These are phyloP conservation scores for Gynochthodes officinalis DNA, from an alignment of 257 asterid genomes.

Conservation along the genomic window DNA sequence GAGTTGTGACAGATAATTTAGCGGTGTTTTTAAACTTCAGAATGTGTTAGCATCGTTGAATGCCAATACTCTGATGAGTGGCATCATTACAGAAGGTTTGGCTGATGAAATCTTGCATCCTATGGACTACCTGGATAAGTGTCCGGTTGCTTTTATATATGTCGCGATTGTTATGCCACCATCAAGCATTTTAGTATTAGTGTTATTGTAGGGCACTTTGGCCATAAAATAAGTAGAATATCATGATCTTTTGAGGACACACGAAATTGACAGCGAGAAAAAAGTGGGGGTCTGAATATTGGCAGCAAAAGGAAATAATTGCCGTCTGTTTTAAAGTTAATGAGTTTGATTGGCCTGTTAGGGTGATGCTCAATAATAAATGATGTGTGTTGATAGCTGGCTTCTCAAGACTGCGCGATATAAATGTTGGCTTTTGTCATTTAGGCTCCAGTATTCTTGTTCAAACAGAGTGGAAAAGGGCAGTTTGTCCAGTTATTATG, in stretches of 20 bases:
- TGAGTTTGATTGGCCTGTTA: neutral
- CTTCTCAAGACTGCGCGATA: neutral
- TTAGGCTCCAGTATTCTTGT: neutral
- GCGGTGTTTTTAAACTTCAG: neutral
- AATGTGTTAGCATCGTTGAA: neutral
- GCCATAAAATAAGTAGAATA: neutral
- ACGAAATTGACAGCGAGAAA: neutral
- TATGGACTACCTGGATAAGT: neutral
- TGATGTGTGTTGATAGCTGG: neutral
- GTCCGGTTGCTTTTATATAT: no score
- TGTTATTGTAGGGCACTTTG: neutral
- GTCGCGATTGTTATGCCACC: neutral
- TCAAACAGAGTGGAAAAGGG: neutral
- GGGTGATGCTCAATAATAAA: no score
- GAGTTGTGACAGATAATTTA: neutral
- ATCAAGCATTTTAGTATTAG: neutral
- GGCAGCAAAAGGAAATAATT: neutral
- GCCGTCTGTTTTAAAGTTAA: neutral
- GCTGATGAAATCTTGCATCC: neutral
- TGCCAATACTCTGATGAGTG: neutral
- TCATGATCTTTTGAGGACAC: neutral
- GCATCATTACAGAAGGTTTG: neutral
- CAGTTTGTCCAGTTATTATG: neutral
- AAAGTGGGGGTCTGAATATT: neutral
- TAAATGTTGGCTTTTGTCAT: neutral